Conservation (phyloP, 768 basidiomycete genomes). For the Tricholoma furcatifolium region DNA sequence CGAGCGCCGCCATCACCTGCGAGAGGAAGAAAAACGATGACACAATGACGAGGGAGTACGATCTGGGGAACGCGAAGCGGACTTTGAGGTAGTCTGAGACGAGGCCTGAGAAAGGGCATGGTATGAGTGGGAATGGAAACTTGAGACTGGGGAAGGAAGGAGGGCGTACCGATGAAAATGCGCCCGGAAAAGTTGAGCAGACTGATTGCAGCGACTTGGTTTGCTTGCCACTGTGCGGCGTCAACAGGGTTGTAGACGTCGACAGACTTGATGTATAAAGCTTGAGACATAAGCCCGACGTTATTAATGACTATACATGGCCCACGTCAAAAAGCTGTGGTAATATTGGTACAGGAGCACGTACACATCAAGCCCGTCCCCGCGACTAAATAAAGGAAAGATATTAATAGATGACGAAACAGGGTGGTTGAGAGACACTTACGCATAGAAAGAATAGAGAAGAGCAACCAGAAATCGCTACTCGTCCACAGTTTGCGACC, state of each 20-base stretch:
- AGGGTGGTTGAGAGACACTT: slow-evolving; percentile 32
- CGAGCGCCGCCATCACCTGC: slow-evolving; percentile 58
- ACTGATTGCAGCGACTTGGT: slow-evolving; percentile 82
- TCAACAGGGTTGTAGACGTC: slow-evolving; percentile 63
- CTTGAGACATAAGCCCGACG: slow-evolving; percentile 69
- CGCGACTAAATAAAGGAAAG: slow-evolving; percentile 41
- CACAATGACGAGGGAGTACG: slow-evolving; percentile 68
- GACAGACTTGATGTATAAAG: slow-evolving; percentile 61
- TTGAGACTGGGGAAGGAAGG: neutral
- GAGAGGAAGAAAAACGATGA: slow-evolving; percentile 68
- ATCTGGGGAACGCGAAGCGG: slow-evolving; percentile 58
- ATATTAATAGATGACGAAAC: neutral
- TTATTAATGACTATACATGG: slow-evolving; percentile 67
- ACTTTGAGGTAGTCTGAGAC: slow-evolving; percentile 64
- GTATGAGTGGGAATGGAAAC: neutral
- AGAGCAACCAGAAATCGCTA: slow-evolving; percentile 31
- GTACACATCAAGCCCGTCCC: slow-evolving; percentile 78
- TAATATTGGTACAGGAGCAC: slow-evolving; percentile 17
- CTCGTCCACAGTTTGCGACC: slow-evolving; percentile 19
- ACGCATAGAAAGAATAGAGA: slow-evolving; percentile 55
- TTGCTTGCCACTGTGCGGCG: slow-evolving; percentile 74
- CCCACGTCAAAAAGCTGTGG: neutral
- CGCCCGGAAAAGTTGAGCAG: slow-evolving; percentile 81
- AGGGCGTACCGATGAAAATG: slow-evolving; percentile 61
- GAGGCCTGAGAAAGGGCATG: slow-evolving; percentile 41